phyloP scores from a whole-genome alignment of 345 rosid genomes.

The Diplotaxis tenuifolia region DNA sequence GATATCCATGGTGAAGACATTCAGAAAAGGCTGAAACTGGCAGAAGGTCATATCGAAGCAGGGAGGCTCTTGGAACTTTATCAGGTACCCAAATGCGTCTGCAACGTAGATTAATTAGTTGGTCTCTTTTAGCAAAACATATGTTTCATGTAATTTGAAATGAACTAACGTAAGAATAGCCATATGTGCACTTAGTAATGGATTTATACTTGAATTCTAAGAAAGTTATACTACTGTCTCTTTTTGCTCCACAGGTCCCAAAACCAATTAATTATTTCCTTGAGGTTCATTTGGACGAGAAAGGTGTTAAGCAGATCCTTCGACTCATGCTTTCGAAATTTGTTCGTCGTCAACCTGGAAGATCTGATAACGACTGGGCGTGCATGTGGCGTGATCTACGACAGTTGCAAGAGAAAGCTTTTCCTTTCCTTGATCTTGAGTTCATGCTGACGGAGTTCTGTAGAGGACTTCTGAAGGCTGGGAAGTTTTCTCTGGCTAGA shows the following conservation, averaged over 20 bases:
- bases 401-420: slow-evolving; percentile 76
- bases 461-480: slow-evolving; percentile 94
- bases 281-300: slow-evolving; percentile 78
- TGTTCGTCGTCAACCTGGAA: slow-evolving; percentile 74
- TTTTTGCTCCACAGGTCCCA: slow-evolving; percentile 63
- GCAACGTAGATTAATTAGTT: slow-evolving; percentile 16
- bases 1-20: slow-evolving; percentile 44
- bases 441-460: slow-evolving; percentile 88
- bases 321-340: slow-evolving; percentile 94
- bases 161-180: slow-evolving; percentile 11
- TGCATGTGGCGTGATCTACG: slow-evolving; percentile 97
- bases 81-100: slow-evolving; percentile 52
- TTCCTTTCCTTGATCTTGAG: slow-evolving; percentile 85
- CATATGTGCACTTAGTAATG: background rate
- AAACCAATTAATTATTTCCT: slow-evolving; percentile 74
- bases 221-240: slow-evolving; percentile 16
- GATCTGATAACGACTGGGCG: slow-evolving; percentile 97
- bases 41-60: slow-evolving; percentile 88
- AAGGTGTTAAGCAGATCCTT: slow-evolving; percentile 83
- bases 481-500: slow-evolving; percentile 94
- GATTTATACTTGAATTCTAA: background rate
- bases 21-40: slow-evolving; percentile 64
- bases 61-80: slow-evolving; percentile 83
- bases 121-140: slow-evolving; percentile 14
- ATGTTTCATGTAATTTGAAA: slow-evolving; percentile 15